Evolutionary conservation across 2,329 filamentous ascomycete species (phyloP), one percentile per base, ranked within the genome.

Genomic region (Aureobasidium sp.): DNA sequence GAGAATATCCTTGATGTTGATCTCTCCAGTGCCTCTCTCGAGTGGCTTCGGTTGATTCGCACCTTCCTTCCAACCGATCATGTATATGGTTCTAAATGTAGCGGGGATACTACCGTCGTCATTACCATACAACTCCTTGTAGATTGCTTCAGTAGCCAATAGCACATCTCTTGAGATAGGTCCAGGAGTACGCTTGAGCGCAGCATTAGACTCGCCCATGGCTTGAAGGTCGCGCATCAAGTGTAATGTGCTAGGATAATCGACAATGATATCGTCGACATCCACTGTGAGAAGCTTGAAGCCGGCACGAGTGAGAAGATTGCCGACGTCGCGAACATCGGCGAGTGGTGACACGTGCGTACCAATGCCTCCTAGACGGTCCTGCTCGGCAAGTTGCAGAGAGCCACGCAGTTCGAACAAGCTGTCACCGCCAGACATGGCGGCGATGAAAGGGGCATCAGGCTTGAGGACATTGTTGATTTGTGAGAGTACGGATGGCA

Each of bases 231-330:
- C 94, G 68, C 87, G 83, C 92, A 99, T 96, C 61, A 99, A 79
- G 1, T 91, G 86, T 77, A 96, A 96, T 0, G 84, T 88, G 75
- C 93, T 86, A 0, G 94, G 94, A 71, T 91, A 99, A 73, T 96
- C 91, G 34, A 99, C 91, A 31, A 97, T 85, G 56, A 99, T 95
- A 75, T 99, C 94, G 75, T 99, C 95, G 15, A 99, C 87, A 70
- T 99, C 94, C 0, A 99, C 91, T 0, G 95, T 99, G 68, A 97
- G 80, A 79, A 99, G 88, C 75, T 92, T 95, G 79, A 97, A 99
- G 20, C 92, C 91, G 0, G 93, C 90, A 65, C 87, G 87, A 68
- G 90, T 89, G 65, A 99, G 77, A 60, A 99, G 77, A 1, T 91
- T 92, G 2, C 94, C 94, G 0, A 97, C 84, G 71, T 99, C 95